phyloP scores from a whole-genome alignment of 164 flowering plant genomes.

The Dillenia turbinata region DNA sequence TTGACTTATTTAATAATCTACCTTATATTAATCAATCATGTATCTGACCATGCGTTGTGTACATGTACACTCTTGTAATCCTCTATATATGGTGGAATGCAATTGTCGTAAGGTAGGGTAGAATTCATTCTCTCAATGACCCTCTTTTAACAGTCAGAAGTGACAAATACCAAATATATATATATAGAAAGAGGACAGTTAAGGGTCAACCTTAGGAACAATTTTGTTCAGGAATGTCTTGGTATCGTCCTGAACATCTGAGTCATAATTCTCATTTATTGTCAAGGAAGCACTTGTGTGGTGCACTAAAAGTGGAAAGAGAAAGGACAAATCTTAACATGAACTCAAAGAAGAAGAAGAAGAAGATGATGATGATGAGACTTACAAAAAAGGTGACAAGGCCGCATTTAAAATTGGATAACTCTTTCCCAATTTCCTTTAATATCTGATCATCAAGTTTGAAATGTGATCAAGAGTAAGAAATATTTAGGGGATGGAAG shows the following conservation, averaged over 20 bases:
- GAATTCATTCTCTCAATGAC: too few relatives aligned
- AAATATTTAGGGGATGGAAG: not conserved
- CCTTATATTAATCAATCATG: too few relatives aligned
- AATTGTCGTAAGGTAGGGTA: too few relatives aligned
- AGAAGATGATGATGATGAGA: not conserved
- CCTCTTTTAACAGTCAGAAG: too few relatives aligned
- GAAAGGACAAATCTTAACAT: not conserved
- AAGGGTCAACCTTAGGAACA: slow-evolving; percentile 75
- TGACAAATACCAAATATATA: slow-evolving; percentile 1
- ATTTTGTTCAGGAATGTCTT: slow-evolving; percentile 88
- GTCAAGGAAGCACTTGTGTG: slow-evolving; percentile 99
- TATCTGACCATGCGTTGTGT: too few relatives aligned
- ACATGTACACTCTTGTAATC: too few relatives aligned
- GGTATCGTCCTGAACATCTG: slow-evolving; percentile 88
- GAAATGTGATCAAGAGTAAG: not conserved
- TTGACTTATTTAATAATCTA: too few relatives aligned
- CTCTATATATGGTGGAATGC: too few relatives aligned
- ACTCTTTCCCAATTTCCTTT: slow-evolving; percentile 78
- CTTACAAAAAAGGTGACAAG: slow-evolving; percentile 94
- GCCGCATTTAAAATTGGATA: slow-evolving; percentile 85
- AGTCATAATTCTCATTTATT: slow-evolving; percentile 92
- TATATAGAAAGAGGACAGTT: slow-evolving; percentile 4
- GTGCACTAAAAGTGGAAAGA: slow-evolving; percentile 55
- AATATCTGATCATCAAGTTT: slow-evolving; percentile 40
- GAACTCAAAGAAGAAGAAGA: not conserved